Evolutionary conservation across 1,284 basidiomycete species (phyloP).

Genomic region (Rhodofomes roseus): DNA sequence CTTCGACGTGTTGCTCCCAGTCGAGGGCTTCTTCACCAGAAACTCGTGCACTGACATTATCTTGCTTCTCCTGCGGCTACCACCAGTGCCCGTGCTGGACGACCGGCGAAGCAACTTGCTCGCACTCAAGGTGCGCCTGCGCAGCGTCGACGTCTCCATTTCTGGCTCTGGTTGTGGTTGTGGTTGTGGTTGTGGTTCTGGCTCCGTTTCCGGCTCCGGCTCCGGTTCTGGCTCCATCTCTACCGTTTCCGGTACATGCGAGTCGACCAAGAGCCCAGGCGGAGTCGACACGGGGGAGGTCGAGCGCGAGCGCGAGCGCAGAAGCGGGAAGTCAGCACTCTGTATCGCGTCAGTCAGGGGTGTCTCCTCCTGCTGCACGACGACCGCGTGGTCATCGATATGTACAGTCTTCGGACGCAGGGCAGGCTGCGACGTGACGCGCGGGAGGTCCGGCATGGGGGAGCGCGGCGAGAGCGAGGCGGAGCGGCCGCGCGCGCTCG

Average conservation of each 20-base stretch:
- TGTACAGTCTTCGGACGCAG: constrained; percentile 1
- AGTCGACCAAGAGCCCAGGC: constrained; percentile 5
- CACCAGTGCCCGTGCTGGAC: constrained; percentile 11
- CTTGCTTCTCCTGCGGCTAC: constrained; percentile 12
- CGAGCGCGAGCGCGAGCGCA: constrained; percentile 15
- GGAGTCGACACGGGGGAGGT: constrained; percentile 5
- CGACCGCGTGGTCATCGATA: constrained; percentile 1
- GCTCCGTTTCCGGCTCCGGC: too few species aligned
- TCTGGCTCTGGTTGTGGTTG: too few species aligned
- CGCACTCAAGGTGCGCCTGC: background rate
- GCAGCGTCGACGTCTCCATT: constrained; percentile 6
- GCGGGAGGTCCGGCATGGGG: constrained; percentile 16
- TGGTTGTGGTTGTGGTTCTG: too few species aligned
- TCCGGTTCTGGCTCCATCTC: constrained; percentile 15
- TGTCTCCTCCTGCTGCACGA: constrained; percentile 11
- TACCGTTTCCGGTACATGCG: constrained; percentile 6
- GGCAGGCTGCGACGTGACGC: constrained; percentile 13
- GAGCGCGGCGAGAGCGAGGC: constrained; percentile 19
- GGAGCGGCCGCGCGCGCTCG: constrained; percentile 17
- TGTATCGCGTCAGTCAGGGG: constrained; percentile 15
- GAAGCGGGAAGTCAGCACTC: constrained; percentile 24
- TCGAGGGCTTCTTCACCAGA: constrained; percentile 1
- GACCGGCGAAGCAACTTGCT: constrained; percentile 13
- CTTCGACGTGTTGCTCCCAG: background rate
- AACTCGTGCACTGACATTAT: constrained; percentile 6